Base-by-base conservation (phyloP, 116 monocot genomes). In the Dioscorea cayenensis region DNA sequence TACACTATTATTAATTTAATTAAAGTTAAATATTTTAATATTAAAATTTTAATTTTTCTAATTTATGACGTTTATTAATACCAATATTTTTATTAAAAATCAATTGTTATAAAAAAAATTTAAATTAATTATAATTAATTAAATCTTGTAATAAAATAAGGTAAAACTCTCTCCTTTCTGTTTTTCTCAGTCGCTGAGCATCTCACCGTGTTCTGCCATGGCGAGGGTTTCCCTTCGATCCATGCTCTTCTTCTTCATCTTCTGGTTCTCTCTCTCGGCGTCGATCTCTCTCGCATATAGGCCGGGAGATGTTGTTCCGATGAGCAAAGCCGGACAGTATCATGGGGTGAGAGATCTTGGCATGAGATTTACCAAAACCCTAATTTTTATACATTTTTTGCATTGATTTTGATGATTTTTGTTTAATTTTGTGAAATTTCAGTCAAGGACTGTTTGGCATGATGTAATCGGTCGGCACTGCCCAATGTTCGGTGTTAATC, bases 291-390 rank as follows among this genome's bases (percentile, higher is more conserved):
- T 80, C 66, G 94, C 91, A 18, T 99, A 99, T 73, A 79, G 94
- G 49, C 94, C 99, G 3, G 94, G 99, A 0, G 99, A 99, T 76
- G 80, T 99, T 76, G 84, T 99, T 28, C 85, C 94, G 9, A 85
- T 87, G 83, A 86, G 80, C 83, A 90, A 81, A 58, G 73, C 91
- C 5, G 99, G 94, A 17, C 99, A 99, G 63, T 99, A 94, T 75
- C 99, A 94, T 72, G 86, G 85, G 74, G 94, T 94, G 75, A 87
- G 83, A 59, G 49, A 6, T 50, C 60, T 52, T 28, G n/a, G 19
- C n/a, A n/a, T 5, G 5, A 55, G 55, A 55, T 55, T 12, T 16
- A 55, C 25, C 28, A 7, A 28, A 67, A 11, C 65, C 66, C 61
- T 14, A 37, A 27, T 73, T 27, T 27, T 66, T 20, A 14, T 49